Percentiles rank a stretch among this genome's conserved stretches.
Evolutionary conservation across 2,329 filamentous ascomycete species (phyloP).

Genomic region (Beauveria rudraprayagi): DNA sequence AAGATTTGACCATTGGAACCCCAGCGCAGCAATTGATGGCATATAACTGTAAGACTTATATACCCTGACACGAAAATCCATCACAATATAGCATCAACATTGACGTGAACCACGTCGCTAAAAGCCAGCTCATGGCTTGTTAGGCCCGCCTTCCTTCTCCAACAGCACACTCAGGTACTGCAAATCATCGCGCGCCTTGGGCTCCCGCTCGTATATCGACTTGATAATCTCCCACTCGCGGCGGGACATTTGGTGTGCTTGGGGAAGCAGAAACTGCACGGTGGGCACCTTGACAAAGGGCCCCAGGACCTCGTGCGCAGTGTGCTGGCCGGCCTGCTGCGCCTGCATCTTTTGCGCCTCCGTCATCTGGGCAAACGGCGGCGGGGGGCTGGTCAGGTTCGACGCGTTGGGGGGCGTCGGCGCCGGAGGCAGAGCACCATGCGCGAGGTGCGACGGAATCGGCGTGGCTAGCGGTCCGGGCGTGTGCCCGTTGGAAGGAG

Average conservation of each 20-base stretch:
- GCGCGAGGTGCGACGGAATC: slow-evolving; percentile 12
- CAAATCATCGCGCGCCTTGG: slow-evolving; percentile 55
- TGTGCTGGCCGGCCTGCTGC: slow-evolving; percentile 44
- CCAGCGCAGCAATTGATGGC: no score
- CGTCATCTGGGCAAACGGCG: slow-evolving; percentile 13
- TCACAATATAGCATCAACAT: background rate
- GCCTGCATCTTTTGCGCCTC: slow-evolving; percentile 32
- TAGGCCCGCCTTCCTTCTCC: slow-evolving; percentile 35
- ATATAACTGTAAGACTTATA: background rate
- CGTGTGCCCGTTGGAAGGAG: slow-evolving; percentile 16
- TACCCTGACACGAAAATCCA: background rate
- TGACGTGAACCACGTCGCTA: no score
- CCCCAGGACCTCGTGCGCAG: slow-evolving; percentile 58
- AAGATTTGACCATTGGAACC: no score
- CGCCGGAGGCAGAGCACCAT: slow-evolving; percentile 11
- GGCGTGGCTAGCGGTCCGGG: slow-evolving; percentile 7
- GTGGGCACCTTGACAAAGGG: slow-evolving; percentile 54
- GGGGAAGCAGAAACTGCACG: slow-evolving; percentile 60
- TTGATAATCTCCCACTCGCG: slow-evolving; percentile 68
- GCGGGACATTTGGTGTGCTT: slow-evolving; percentile 60
- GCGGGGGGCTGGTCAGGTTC: slow-evolving; percentile 15
- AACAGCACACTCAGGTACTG: slow-evolving; percentile 47
- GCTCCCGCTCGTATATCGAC: slow-evolving; percentile 58
- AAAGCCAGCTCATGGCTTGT: background rate
- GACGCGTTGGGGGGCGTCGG: slow-evolving; percentile 14